Evolutionary conservation across 805 yeast genomes (phyloP).

Genomic region (Ogataea nonfermentans): DNA sequence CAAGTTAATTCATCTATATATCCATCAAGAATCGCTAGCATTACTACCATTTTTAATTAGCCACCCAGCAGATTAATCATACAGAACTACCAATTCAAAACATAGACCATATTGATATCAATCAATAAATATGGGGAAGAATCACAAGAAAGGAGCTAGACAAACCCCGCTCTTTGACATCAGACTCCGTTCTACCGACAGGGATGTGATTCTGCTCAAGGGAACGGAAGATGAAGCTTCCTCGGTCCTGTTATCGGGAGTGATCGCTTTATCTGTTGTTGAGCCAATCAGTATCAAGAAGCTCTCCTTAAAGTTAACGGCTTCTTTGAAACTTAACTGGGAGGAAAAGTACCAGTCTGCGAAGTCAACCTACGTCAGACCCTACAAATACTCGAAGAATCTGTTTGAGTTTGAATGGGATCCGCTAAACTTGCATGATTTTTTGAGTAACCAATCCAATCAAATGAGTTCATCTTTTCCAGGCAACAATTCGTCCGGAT

Average conservation of each 20-base stretch:
- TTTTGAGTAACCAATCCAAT: constrained; percentile 22
- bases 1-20: too few species aligned
- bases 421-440: constrained; percentile 51
- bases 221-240: constrained; percentile 79
- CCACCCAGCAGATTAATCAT: too few species aligned
- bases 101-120: neutral
- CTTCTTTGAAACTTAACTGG: constrained; percentile 66
- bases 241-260: constrained; percentile 73
- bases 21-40: too few species aligned
- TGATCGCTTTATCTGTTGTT: constrained; percentile 66
- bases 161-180: constrained; percentile 41
- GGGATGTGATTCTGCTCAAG: constrained; percentile 75
- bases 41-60: too few species aligned
- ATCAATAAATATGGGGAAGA: constrained; percentile 16
- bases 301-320: constrained; percentile 61
- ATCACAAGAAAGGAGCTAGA: constrained; percentile 24
- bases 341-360: constrained; percentile 49
- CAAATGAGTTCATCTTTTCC: constrained; percentile 22
- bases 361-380: constrained; percentile 44
- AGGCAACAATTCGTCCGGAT: constrained; percentile 6
- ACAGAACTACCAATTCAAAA: too few species aligned
- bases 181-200: constrained; percentile 64
- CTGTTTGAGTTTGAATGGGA: constrained; percentile 82
- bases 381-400: constrained; percentile 53
- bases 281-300: constrained; percentile 74